A percentile compares a stretch with the other conserved stretches of the same genome.
Conservation (phyloP, 208 protist species). For the Porcisia hertigi region DNA sequence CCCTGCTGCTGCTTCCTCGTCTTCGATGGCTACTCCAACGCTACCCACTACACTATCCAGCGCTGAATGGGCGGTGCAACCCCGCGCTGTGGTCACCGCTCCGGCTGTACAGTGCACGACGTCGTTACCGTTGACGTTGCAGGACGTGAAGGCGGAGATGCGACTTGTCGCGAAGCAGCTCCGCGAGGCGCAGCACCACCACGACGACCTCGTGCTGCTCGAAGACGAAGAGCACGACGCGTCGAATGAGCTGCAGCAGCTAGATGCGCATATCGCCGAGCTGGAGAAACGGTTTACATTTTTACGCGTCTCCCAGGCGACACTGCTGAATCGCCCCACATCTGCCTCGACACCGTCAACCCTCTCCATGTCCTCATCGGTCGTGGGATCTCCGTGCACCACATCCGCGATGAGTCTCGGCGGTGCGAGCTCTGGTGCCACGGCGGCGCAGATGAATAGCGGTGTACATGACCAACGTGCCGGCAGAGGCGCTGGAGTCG, state of each 20-base stretch:
- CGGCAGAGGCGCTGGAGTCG: not conserved
- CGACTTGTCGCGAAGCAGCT: slow-evolving; percentile 44
- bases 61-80: not conserved
- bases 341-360: slow-evolving; percentile 17
- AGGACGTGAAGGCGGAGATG: slow-evolving; percentile 57
- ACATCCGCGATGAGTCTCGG: slow-evolving; percentile 11
- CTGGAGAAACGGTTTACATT: slow-evolving; percentile 52
- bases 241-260: slow-evolving; percentile 30
- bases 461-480: not conserved
- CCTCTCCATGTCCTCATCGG: slow-evolving; percentile 24
- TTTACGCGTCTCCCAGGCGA: slow-evolving; percentile 50
- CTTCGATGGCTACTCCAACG: not conserved
- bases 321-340: slow-evolving; percentile 45
- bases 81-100: not conserved
- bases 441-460: not conserved
- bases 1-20: not conserved
- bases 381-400: slow-evolving; percentile 25
- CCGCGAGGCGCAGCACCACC: slow-evolving; percentile 47
- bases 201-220: slow-evolving; percentile 69
- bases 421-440: not conserved
- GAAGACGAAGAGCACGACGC: slow-evolving; percentile 78
- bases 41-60: not conserved
- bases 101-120: slow-evolving; percentile 1
- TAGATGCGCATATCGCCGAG: slow-evolving; percentile 43
- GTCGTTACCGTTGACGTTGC: slow-evolving; percentile 15